These are phyloP conservation scores for Asterochloris erici DNA, from an alignment of 139 green algal species.

Conservation along the genomic window DNA sequence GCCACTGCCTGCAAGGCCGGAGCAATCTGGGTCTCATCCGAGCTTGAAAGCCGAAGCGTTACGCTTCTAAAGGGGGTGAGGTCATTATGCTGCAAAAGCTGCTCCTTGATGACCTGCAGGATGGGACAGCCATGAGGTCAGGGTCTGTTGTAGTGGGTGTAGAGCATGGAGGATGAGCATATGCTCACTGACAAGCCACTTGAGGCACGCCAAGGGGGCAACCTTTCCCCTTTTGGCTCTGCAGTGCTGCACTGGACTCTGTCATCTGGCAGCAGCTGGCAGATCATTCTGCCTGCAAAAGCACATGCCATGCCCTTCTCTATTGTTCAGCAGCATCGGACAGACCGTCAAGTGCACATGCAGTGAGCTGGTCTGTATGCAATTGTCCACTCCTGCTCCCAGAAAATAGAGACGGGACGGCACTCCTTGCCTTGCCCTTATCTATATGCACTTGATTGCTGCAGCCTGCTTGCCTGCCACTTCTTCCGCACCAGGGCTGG, in stretches of 20 bases:
- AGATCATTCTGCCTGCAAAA: neutral
- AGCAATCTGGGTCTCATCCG: constrained; percentile 32
- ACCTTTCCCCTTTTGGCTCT: neutral
- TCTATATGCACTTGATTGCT: neutral
- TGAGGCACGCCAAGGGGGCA: neutral
- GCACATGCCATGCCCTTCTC: neutral
- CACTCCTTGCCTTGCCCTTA: neutral
- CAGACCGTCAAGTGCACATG: too few species aligned
- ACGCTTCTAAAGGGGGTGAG: constrained; percentile 58
- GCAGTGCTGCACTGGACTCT: neutral
- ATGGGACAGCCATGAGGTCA: neutral
- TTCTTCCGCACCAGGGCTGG: constrained; percentile 68
- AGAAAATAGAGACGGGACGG: neutral
- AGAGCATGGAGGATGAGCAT: neutral
- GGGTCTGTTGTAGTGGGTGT: neutral
- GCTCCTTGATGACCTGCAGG: constrained; percentile 16
- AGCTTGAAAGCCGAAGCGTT: constrained; percentile 37
- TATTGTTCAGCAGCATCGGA: neutral
- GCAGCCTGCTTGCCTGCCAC: constrained; percentile 35
- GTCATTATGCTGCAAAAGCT: constrained; percentile 34
- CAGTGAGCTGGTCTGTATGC: too few species aligned
- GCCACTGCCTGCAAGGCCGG: constrained; percentile 35
- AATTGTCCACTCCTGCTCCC: too few species aligned
- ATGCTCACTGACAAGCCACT: too few species aligned
- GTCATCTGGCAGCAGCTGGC: too few species aligned